phyloP scores from a whole-genome alignment of 768 basidiomycete genomes.

The Hygrocybe punicea region DNA sequence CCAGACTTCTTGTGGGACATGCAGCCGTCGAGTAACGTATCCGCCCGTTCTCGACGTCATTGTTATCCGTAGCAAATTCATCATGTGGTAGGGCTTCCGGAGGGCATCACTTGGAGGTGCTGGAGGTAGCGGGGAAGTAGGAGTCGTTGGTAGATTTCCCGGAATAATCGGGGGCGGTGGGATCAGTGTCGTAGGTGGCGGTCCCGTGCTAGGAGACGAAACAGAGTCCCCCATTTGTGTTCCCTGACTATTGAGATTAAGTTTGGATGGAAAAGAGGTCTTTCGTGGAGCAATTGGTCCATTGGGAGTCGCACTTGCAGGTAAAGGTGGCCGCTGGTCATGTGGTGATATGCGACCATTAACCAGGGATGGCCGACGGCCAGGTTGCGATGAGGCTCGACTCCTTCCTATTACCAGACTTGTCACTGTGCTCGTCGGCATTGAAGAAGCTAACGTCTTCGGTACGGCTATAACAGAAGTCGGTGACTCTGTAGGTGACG shows the following conservation, averaged over 20 bases:
- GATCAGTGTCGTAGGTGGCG: slow-evolving; percentile 37
- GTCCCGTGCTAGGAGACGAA: slow-evolving; percentile 26
- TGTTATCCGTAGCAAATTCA: slow-evolving; percentile 73
- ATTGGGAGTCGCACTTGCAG: slow-evolving; percentile 37
- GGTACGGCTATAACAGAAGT: slow-evolving; percentile 36
- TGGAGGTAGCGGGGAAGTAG: slow-evolving; percentile 74
- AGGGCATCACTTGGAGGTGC: slow-evolving; percentile 67
- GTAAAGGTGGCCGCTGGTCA: slow-evolving; percentile 54
- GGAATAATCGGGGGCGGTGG: slow-evolving; percentile 48
- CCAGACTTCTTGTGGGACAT: slow-evolving; percentile 89
- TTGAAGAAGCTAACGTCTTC: slow-evolving; percentile 38
- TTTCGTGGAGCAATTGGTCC: slow-evolving; percentile 48
- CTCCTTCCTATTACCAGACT: slow-evolving; percentile 43
- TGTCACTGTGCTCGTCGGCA: slow-evolving; percentile 39
- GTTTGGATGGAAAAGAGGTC: slow-evolving; percentile 57
- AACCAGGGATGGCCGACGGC: slow-evolving; percentile 59
- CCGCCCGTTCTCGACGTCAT: slow-evolving; percentile 82
- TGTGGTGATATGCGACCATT: slow-evolving; percentile 51
- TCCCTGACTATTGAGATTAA: slow-evolving; percentile 47
- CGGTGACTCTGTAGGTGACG: slow-evolving; percentile 51
- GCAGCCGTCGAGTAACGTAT: slow-evolving; percentile 80
- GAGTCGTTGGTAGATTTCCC: slow-evolving; percentile 65
- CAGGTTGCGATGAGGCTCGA: slow-evolving; percentile 77
- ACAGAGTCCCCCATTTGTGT: slow-evolving; percentile 51
- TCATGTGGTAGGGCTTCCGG: slow-evolving; percentile 87